phyloP scores from a whole-genome alignment of 345 rosid genomes.

The Bruguiera parviflora region DNA sequence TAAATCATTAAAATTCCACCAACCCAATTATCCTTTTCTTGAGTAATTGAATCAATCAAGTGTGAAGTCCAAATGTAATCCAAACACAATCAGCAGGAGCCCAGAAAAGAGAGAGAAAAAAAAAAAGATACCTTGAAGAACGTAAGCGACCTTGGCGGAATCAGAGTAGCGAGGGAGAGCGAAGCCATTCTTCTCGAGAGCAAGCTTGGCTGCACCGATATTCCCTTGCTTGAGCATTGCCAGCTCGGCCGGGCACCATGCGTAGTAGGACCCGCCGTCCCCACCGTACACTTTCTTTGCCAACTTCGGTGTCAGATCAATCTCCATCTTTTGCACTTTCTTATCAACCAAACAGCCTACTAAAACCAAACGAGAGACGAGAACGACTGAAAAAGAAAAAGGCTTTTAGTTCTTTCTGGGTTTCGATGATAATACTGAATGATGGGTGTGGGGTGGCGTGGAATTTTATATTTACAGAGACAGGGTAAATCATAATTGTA shows the following conservation, averaged over 20 bases:
- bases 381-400: too few species aligned
- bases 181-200: conserved; percentile 73
- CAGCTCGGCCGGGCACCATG: conserved; percentile 78
- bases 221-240: conserved; percentile 70
- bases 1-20: too few species aligned
- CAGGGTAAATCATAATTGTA: too few species aligned
- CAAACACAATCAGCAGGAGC: too few species aligned
- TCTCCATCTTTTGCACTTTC: conserved; percentile 42
- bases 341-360: background rate
- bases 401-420: too few species aligned
- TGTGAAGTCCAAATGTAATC: too few species aligned
- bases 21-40: too few species aligned
- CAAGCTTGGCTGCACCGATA: conserved; percentile 88
- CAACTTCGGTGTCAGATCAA: conserved; percentile 74
- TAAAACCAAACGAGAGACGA: too few species aligned
- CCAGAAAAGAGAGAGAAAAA: background rate
- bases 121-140: conserved; percentile 59
- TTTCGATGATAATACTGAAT: too few species aligned
- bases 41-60: too few species aligned
- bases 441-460: too few species aligned
- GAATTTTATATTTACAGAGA: too few species aligned
- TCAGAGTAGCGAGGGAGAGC: conserved; percentile 88
- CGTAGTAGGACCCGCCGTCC: conserved; percentile 69
- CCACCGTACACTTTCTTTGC: conserved; percentile 65
- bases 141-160: conserved; percentile 84